Base-by-base conservation (phyloP, 2,329 filamentous ascomycete species). In the Plectosphaerella plurivora region DNA sequence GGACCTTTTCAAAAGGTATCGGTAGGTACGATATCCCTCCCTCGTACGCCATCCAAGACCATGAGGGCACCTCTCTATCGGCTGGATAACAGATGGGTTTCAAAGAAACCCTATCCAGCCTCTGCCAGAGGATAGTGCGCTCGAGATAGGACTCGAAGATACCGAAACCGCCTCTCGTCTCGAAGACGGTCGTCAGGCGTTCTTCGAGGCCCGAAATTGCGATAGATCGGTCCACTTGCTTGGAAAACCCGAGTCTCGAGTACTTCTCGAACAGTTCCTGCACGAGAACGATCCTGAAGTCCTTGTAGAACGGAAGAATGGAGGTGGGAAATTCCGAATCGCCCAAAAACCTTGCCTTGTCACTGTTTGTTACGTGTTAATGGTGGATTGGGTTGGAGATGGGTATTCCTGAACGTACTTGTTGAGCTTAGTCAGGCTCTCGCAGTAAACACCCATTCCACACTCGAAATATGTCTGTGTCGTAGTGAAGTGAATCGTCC, bases 401-500 rank as follows among this genome's bases (percentile, higher is more conserved):
- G n/a, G n/a, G n/a, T n/a, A n/a, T n/a, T n/a, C n/a, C n/a, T n/a
- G n/a, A n/a, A 36, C 33, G 8, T 36, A 36, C 33, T 36, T 36
- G 33, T 8, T 36, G 14, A 36, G 33, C 33, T 36, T 36, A 8
- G 14, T 36, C 9, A 36, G 33, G 33, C 33, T 36, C 33, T 36
- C 33, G 33, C 33, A 36, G 14, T 36, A 14, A 36, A 36, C 33
- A 14, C 33, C 33, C 33, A 9, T 14, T 14, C 33, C 44, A 25
- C 58, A 61, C 18, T 59, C 57, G 51, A 56, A 59, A 24, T 57
- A 20, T 1, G 59, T 15, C 39, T 63, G 56, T 5, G 55, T 36
- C 5, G 33, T 37, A 2, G 51, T 49, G 46, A 60, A 60, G 49
- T 58, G 51, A 7, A 63, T 49, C 15, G 58, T 55, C 9, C 73